Percentiles rank a stretch among this genome's conserved stretches.
phyloP scores from a whole-genome alignment of 2,329 filamentous ascomycete genomes.

The Monosporascus sp. region DNA sequence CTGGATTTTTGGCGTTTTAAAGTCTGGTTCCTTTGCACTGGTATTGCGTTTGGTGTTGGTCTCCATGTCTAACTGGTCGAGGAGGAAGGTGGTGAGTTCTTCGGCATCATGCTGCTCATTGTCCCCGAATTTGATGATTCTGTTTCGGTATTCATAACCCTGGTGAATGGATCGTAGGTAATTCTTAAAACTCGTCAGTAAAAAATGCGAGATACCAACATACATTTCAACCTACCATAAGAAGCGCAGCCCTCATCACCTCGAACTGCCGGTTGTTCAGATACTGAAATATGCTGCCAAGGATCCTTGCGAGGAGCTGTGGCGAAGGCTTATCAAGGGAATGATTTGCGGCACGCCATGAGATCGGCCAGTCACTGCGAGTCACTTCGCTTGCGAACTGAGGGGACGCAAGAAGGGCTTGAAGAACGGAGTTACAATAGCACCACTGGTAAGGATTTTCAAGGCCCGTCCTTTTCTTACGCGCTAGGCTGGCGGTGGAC shows the following conservation, averaged over 20 bases:
- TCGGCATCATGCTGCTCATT: slow-evolving; percentile 82
- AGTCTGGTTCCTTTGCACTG: slow-evolving; percentile 18
- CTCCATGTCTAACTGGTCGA: slow-evolving; percentile 80
- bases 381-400: slow-evolving; percentile 62
- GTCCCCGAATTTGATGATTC: slow-evolving; percentile 55
- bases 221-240: slow-evolving; percentile 44
- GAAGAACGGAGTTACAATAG: slow-evolving; percentile 88
- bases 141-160: slow-evolving; percentile 12
- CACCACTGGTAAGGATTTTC: slow-evolving; percentile 79
- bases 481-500: slow-evolving; percentile 29
- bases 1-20: slow-evolving; percentile 11
- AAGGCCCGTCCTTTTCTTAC: slow-evolving; percentile 59
- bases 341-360: slow-evolving; percentile 63
- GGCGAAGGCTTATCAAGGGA: slow-evolving; percentile 46
- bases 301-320: slow-evolving; percentile 54
- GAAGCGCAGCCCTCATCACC: slow-evolving; percentile 47
- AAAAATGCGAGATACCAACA: background rate
- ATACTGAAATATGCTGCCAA: slow-evolving; percentile 56
- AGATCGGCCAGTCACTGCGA: slow-evolving; percentile 53
- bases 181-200: slow-evolving; percentile 36
- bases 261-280: slow-evolving; percentile 46
- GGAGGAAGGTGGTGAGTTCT: slow-evolving; percentile 80
- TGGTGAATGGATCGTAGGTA: slow-evolving; percentile 60
- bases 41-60: slow-evolving; percentile 59
- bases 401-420: slow-evolving; percentile 72